phyloP scores from a whole-genome alignment of 1,284 basidiomycete species.

The Trichosporon inkin region DNA sequence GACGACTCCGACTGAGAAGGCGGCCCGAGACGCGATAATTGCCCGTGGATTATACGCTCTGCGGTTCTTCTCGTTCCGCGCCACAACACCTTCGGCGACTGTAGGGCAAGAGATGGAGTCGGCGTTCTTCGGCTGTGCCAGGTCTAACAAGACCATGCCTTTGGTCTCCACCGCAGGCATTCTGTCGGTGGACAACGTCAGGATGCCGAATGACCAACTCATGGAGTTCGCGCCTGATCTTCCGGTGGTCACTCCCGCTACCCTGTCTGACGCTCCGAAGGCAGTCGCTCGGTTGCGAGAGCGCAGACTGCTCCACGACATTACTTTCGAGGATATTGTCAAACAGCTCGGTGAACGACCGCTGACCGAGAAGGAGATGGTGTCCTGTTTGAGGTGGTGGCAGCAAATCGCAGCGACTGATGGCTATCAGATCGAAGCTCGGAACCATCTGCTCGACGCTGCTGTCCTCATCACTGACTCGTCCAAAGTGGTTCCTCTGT shows the following conservation, averaged over 20 bases:
- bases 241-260: slow-evolving; percentile 66
- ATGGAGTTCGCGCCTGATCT: slow-evolving; percentile 73
- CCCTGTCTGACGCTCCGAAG: slow-evolving; percentile 61
- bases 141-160: slow-evolving; percentile 56
- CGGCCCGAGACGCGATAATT: slow-evolving; percentile 58
- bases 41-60: slow-evolving; percentile 73
- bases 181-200: slow-evolving; percentile 64
- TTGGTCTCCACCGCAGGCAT: slow-evolving; percentile 79
- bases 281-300: slow-evolving; percentile 66
- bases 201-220: slow-evolving; percentile 72
- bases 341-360: slow-evolving; percentile 70
- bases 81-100: slow-evolving; percentile 78
- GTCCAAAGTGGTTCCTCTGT: slow-evolving; percentile 62
- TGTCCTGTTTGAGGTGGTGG: slow-evolving; percentile 88
- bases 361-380: slow-evolving; percentile 68
- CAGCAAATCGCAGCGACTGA: slow-evolving; percentile 58
- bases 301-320: slow-evolving; percentile 70
- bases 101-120: slow-evolving; percentile 75
- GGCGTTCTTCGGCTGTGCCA: slow-evolving; percentile 71
- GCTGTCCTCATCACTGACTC: slow-evolving; percentile 59
- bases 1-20: slow-evolving; percentile 50
- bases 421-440: slow-evolving; percentile 51
- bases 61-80: slow-evolving; percentile 81
- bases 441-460: slow-evolving; percentile 64
- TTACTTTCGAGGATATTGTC: slow-evolving; percentile 81